A percentile compares a stretch with the other conserved stretches of the same genome.
phyloP scores from a whole-genome alignment of 371 early-diverging fungal species.

The Syncephalastrum racemosum region DNA sequence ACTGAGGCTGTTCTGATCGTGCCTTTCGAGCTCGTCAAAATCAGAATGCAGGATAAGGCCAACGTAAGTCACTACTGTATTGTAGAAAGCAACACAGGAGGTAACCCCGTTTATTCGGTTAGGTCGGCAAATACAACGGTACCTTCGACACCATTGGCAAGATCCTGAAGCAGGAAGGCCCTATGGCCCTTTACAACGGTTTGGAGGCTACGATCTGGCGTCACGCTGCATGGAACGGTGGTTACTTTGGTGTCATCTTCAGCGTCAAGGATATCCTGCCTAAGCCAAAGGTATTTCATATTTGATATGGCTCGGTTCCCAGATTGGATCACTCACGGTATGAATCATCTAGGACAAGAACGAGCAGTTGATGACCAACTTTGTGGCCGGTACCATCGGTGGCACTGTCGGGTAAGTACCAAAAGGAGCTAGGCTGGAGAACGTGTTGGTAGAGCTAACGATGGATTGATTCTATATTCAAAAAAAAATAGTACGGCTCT shows the following conservation, averaged over 20 bases:
- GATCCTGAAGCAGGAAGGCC: conserved; percentile 75
- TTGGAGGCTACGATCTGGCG: conserved; percentile 95
- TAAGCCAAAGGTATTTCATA: conserved; percentile 67
- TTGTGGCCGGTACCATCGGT: conserved; percentile 92
- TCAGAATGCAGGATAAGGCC: conserved; percentile 84
- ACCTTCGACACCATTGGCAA: conserved; percentile 75
- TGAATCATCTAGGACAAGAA: conserved; percentile 53
- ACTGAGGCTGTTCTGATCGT: conserved; percentile 94
- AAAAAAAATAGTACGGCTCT: conserved; percentile 65
- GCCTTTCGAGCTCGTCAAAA: conserved; percentile 94
- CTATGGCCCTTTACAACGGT: conserved; percentile 88
- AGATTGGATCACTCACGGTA: not conserved
- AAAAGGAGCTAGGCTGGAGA: no score
- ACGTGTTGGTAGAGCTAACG: no score
- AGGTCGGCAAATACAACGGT: conserved; percentile 76
- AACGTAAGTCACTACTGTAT: conserved; percentile 51
- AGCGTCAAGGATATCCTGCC: conserved; percentile 72
- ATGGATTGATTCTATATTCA: no score
- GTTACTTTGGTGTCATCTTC: conserved; percentile 91
- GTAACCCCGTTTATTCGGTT: not conserved
- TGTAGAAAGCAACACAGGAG: not conserved
- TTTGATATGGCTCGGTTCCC: no score
- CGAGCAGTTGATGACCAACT: conserved; percentile 81
- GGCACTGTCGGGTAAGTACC: conserved; percentile 73
- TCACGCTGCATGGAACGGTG: conserved; percentile 94